phyloP scores from a whole-genome alignment of 2,329 filamentous ascomycete species.

The Colletotrichum kahawae region DNA sequence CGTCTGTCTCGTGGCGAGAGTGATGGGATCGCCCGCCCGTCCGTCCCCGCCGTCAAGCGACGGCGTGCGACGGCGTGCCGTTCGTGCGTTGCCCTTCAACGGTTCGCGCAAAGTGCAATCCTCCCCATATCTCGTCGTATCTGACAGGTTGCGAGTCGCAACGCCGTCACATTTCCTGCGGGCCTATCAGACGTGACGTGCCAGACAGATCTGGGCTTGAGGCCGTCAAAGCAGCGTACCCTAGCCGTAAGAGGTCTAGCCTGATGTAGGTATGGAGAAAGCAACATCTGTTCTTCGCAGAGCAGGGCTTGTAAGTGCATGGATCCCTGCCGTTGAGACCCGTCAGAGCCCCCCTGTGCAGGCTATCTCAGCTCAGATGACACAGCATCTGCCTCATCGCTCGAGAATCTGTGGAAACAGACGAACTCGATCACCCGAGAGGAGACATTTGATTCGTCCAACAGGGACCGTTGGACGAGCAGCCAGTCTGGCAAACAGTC shows the following conservation, averaged over 20 bases:
- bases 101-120: constrained; percentile 6
- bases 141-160: constrained; percentile 1
- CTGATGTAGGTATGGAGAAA: constrained; percentile 13
- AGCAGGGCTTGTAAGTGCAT: background rate
- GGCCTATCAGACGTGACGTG: background rate
- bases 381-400: constrained; percentile 16
- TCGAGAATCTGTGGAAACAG: constrained; percentile 18
- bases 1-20: background rate
- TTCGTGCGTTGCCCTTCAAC: background rate
- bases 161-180: background rate
- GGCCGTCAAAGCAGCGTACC: background rate
- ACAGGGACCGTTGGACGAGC: background rate
- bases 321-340: background rate
- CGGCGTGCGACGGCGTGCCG: background rate
- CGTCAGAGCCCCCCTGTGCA: background rate
- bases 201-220: background rate
- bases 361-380: constrained; percentile 17
- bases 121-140: background rate
- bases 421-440: constrained; percentile 12
- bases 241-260: constrained; percentile 6
- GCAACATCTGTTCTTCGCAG: constrained; percentile 2
- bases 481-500: background rate
- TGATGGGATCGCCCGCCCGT: background rate
- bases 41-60: constrained; percentile 1
- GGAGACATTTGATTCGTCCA: constrained; percentile 5